phyloP scores from a whole-genome alignment of 768 basidiomycete genomes.

The Suillus placidus region DNA sequence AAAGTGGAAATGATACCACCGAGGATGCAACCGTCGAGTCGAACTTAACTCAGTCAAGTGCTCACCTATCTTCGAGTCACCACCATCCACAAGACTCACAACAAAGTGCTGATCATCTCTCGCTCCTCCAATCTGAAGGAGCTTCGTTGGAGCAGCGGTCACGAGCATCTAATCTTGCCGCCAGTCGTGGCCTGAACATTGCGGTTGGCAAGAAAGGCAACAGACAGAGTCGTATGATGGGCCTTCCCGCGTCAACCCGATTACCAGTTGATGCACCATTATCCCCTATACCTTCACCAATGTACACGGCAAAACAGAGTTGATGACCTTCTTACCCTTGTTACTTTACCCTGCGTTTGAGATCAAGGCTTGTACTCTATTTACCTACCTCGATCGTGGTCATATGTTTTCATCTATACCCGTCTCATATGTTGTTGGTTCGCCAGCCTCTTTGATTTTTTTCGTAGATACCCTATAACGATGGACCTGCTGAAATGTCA shows the following conservation, averaged over 20 bases:
- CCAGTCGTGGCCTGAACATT: constrained; percentile 72
- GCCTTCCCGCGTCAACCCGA: constrained; percentile 55
- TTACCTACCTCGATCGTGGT: constrained; percentile 18
- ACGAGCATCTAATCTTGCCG: constrained; percentile 62
- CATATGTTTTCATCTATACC: constrained; percentile 32
- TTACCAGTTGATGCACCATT: constrained; percentile 19
- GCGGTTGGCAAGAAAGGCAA: constrained; percentile 58
- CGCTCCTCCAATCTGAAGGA: constrained; percentile 25
- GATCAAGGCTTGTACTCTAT: constrained; percentile 3
- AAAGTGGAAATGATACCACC: constrained; percentile 74
- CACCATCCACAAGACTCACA: constrained; percentile 41
- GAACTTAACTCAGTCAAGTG: constrained; percentile 42
- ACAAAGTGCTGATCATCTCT: constrained; percentile 18
- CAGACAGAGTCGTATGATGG: constrained; percentile 65
- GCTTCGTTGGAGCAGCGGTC: constrained; percentile 43
- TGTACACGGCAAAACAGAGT: constrained; percentile 30
- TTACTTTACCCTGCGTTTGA: constrained; percentile 1
- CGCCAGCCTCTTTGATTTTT: constrained; percentile 14
- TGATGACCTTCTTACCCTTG: constrained; percentile 10
- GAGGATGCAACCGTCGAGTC: constrained; percentile 58
- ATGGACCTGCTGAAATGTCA: constrained; percentile 5
- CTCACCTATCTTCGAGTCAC: constrained; percentile 37
- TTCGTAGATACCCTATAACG: constrained; percentile 22
- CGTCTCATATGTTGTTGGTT: constrained; percentile 15
- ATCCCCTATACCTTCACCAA: constrained; percentile 21